Conservation (phyloP, 495 filamentous ascomycete genomes). For the Penicillium diatomitis region DNA sequence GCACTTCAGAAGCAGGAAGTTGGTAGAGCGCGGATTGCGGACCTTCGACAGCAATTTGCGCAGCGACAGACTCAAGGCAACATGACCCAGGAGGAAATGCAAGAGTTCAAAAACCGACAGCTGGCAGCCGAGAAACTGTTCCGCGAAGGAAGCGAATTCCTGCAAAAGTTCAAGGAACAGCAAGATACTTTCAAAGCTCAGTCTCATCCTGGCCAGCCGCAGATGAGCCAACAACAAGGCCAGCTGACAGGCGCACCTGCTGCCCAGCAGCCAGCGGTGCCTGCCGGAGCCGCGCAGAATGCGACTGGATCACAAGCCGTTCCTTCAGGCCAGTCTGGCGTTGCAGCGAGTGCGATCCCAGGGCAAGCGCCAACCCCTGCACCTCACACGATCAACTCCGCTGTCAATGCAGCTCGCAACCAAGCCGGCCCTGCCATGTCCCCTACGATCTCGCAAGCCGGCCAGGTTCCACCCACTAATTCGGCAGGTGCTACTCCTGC, state of each 20-base stretch:
- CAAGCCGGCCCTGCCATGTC: conserved; percentile 36
- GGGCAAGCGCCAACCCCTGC: conserved; percentile 35
- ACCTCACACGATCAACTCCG: conserved; percentile 45
- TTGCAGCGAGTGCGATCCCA: conserved; percentile 18
- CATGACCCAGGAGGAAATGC: conserved; percentile 35
- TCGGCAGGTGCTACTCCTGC: conserved; percentile 34
- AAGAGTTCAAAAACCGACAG: conserved; percentile 35
- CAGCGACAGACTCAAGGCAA: conserved; percentile 30
- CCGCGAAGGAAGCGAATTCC: conserved; percentile 37
- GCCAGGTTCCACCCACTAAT: conserved; percentile 30
- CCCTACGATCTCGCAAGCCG: conserved; percentile 28
- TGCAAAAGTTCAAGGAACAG: conserved; percentile 40
- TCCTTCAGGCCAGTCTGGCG: conserved; percentile 16
- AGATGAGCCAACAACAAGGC: conserved; percentile 20
- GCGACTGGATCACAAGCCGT: conserved; percentile 12
- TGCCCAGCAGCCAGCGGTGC: conserved; percentile 10
- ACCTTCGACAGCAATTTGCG: conserved; percentile 29
- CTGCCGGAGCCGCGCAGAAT: conserved; percentile 5
- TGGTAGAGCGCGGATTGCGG: conserved; percentile 28
- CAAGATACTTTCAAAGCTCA: conserved; percentile 38
- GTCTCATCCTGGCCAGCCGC: conserved; percentile 25
- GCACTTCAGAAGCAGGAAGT: conserved; percentile 45
- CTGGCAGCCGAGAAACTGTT: conserved; percentile 36
- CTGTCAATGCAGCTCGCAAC: conserved; percentile 42
- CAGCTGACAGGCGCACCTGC: conserved; percentile 6